A percentile compares a stretch with the other conserved stretches of the same genome.
Conservation (phyloP, 2,329 filamentous ascomycete genomes). For the Lasiodiplodia theobromae region DNA sequence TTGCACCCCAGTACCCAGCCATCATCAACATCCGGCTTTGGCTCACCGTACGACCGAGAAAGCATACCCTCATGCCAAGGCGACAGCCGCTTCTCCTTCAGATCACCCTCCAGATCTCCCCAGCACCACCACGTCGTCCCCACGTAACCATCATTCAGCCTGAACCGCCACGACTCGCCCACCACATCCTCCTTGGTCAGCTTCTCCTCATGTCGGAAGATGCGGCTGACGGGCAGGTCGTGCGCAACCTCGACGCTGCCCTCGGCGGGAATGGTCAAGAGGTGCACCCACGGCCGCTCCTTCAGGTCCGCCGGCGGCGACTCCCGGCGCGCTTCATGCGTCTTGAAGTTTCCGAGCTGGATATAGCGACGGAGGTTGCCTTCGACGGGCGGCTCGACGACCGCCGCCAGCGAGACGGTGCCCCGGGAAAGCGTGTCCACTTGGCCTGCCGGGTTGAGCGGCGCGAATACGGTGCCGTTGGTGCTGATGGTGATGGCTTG, state of each 20-base stretch:
- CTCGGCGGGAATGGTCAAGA: slow-evolving; percentile 28
- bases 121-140: slow-evolving; percentile 32
- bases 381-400: background rate
- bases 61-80: slow-evolving; percentile 14
- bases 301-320: slow-evolving; percentile 12
- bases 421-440: background rate
- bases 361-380: background rate
- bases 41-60: background rate
- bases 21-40: slow-evolving; percentile 12
- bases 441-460: no score
- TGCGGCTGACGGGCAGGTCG: slow-evolving; percentile 11
- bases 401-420: background rate
- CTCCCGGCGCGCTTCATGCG: background rate
- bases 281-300: slow-evolving; percentile 9
- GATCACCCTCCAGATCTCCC: slow-evolving; percentile 27
- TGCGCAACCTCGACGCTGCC: slow-evolving; percentile 19
- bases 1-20: slow-evolving; percentile 25
- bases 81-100: slow-evolving; percentile 26
- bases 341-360: background rate
- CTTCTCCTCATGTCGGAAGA: background rate
- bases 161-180: slow-evolving; percentile 19
- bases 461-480: background rate
- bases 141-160: slow-evolving; percentile 21
- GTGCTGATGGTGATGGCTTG: slow-evolving; percentile 1
- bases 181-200: background rate